Evolutionary conservation across 148 eudicot genomes (phyloP), one percentile per base, ranked within the genome.

Genomic region (Drosera capensis): DNA sequence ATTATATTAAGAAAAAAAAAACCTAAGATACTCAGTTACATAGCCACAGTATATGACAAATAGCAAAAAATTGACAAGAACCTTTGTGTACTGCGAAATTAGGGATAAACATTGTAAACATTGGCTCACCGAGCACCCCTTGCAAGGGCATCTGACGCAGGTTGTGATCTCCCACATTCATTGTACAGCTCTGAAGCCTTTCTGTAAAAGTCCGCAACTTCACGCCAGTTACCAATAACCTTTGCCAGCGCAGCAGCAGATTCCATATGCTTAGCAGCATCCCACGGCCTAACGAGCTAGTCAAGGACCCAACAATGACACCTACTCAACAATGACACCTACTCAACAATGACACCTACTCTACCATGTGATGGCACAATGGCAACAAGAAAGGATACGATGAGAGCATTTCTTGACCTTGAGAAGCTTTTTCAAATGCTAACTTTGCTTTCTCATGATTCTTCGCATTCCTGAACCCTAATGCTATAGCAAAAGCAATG

Each of bases 201-300:
- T 56, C 68, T 70, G 38, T 74, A 80, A 34, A 85, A 77, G 25
- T 80, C 90, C 38, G 95, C 63, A 46, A 85, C 90, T 53, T 85
- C 86, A 43, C 20, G 69, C 92, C 86, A 85, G 52, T 50, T 70
- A 8, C 74, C 59, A 45, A 65, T 53, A 50, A 80, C 95, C 67
- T 80, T 78, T 28, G 95, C 95, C 60, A 85, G 48, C 16, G 82
- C 58, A 56, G 74, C 95, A 45, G 92, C 95, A 26, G 82, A 74
- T 52, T 85, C 92, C 86, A 80, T 80, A 28, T 77, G 82, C 61
- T 71, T 85, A 23, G 95, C 92, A 60, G 95, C 86, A 68, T 85
- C 95, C 92, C 92, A 85, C 25, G 92, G 95, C 49, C 78, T 77
- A 48, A 4, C 43, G 42, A 11, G 20, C 35, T 59, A 8, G 45